These are phyloP conservation scores for Populus nigra DNA, from an alignment of 345 rosid genomes.

Conservation along the genomic window DNA sequence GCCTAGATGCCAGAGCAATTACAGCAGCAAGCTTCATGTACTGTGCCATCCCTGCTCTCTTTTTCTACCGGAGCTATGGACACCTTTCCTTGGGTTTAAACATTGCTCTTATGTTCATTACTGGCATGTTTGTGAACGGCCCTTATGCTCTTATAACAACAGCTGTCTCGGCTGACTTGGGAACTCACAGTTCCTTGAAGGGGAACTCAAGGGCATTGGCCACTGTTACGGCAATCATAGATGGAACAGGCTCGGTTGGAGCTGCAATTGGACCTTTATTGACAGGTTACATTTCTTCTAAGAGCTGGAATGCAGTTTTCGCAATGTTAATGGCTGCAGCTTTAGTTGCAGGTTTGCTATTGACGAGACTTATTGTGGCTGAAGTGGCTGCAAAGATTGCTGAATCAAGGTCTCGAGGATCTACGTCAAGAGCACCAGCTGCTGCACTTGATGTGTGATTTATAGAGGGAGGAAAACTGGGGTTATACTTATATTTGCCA, in stretches of 20 bases:
- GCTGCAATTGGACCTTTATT: conserved; percentile 93
- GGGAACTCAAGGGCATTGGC: conserved; percentile 94
- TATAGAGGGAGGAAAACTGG: not conserved
- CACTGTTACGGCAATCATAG: conserved; percentile 93
- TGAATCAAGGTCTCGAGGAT: conserved; percentile 38
- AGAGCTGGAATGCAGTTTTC: conserved; percentile 88
- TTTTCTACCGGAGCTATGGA: conserved; percentile 77
- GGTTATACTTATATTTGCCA: not conserved
- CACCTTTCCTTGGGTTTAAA: conserved; percentile 61
- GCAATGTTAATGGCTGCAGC: conserved; percentile 93
- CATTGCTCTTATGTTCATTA: conserved; percentile 64
- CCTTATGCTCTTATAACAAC: conserved; percentile 95
- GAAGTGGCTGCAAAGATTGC: conserved; percentile 71
- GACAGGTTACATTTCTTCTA: conserved; percentile 81
- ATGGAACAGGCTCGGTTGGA: conserved; percentile 96
- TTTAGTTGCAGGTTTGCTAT: conserved; percentile 66
- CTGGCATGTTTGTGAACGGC: conserved; percentile 89
- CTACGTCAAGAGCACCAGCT: conserved; percentile 23
- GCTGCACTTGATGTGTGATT: conserved; percentile 27
- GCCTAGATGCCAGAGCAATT: conserved; percentile 76
- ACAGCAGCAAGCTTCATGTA: conserved; percentile 95
- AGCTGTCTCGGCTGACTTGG: conserved; percentile 92
- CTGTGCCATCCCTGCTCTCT: conserved; percentile 84
- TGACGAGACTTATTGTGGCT: conserved; percentile 72
- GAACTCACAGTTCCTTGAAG: conserved; percentile 83